Percentiles rank a stretch among this genome's conserved stretches.
Evolutionary conservation across 306 rosid species (phyloP).

Genomic region (Glycine soja): DNA sequence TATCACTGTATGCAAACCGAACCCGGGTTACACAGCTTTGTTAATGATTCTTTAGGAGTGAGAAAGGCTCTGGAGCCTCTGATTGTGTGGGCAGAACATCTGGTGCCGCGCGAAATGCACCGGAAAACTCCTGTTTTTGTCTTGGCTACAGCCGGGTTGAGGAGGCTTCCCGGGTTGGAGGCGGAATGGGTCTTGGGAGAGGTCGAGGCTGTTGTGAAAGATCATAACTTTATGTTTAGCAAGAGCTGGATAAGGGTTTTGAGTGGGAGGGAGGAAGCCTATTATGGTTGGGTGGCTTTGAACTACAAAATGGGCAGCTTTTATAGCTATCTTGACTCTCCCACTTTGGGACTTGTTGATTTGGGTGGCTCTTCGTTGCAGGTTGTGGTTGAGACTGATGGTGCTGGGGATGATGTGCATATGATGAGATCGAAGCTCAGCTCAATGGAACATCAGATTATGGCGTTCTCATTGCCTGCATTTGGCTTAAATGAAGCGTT

Average conservation of each 20-base stretch:
- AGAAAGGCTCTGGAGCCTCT: conserved; percentile 74
- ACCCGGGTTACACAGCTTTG: conserved; percentile 79
- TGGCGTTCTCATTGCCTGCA: conserved; percentile 68
- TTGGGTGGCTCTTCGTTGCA: conserved; percentile 93
- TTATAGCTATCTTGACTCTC: conserved; percentile 40
- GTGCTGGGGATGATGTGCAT: conserved; percentile 49
- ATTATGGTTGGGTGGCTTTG: conserved; percentile 86
- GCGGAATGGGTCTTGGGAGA: conserved; percentile 61
- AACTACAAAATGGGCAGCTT: conserved; percentile 75
- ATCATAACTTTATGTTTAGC: conserved; percentile 55
- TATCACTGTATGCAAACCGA: conserved; percentile 92
- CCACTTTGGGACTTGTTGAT: conserved; percentile 81
- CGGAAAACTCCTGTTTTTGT: conserved; percentile 68
- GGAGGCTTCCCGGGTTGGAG: conserved; percentile 60
- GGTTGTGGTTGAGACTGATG: conserved; percentile 52
- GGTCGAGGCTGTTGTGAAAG: conserved; percentile 62
- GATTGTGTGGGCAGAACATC: conserved; percentile 67
- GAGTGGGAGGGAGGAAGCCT: conserved; percentile 91
- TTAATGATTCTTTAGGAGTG: conserved; percentile 68
- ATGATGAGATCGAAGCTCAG: conserved; percentile 61
- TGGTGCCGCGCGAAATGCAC: conserved; percentile 62
- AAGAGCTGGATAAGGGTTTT: conserved; percentile 78
- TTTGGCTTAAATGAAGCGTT: conserved; percentile 88
- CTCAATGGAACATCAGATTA: conserved; percentile 52
- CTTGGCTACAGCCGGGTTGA: conserved; percentile 83